phyloP scores from a whole-genome alignment of 306 rosid genomes.

The Sechiopsis laciniata region DNA sequence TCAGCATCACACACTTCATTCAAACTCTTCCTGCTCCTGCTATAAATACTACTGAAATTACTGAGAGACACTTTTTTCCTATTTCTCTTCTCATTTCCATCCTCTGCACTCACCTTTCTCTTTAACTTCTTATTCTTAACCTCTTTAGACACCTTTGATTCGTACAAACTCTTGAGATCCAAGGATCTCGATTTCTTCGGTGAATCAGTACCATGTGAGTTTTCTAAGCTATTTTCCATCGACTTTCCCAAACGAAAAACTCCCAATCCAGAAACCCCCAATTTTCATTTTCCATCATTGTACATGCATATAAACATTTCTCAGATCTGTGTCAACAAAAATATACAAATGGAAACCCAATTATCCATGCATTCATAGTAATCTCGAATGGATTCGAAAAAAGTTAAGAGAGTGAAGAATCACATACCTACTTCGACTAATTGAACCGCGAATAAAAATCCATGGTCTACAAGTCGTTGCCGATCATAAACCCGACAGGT shows the following conservation, averaged over 20 bases:
- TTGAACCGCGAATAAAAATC: constrained; percentile 21
- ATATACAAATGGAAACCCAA: constrained; percentile 27
- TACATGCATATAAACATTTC: constrained; percentile 38
- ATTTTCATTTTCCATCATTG: constrained; percentile 74
- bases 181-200: constrained; percentile 69
- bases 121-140: constrained; percentile 39
- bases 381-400: constrained; percentile 20
- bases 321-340: constrained; percentile 63
- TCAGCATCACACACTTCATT: constrained; percentile 38
- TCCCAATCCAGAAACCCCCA: constrained; percentile 38
- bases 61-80: constrained; percentile 65
- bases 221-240: constrained; percentile 71
- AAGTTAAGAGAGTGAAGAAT: constrained; percentile 6
- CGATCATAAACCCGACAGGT: constrained; percentile 40
- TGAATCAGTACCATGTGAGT: constrained; percentile 50
- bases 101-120: constrained; percentile 39
- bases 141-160: constrained; percentile 36
- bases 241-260: constrained; percentile 46
- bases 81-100: constrained; percentile 41
- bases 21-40: constrained; percentile 36
- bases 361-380: constrained; percentile 31
- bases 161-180: constrained; percentile 80
- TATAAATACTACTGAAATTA: constrained; percentile 65
- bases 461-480: constrained; percentile 28
- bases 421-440: constrained; percentile 45